A percentile compares a stretch with the other conserved stretches of the same genome.
Conservation (phyloP, 805 yeast genomes). For the Debaryomyces prosopidis region DNA sequence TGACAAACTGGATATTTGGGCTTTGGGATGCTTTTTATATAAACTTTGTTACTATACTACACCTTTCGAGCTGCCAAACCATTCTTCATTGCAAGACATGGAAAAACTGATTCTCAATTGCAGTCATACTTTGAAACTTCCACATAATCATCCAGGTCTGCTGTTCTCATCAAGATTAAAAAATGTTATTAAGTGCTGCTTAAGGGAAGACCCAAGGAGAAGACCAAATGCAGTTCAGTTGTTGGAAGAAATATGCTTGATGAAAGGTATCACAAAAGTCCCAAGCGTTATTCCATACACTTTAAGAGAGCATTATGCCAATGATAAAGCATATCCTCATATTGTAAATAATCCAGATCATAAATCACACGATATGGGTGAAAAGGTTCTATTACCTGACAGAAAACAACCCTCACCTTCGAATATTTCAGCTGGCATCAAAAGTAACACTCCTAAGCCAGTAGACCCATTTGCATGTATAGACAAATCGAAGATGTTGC, state of each 20-base stretch:
- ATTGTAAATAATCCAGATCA: constrained; percentile 3
- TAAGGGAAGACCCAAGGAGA: constrained; percentile 65
- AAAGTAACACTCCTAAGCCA: constrained; percentile 5
- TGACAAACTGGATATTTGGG: constrained; percentile 87
- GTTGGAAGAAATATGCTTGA: constrained; percentile 63
- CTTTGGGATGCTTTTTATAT: constrained; percentile 74
- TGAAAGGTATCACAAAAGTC: constrained; percentile 48
- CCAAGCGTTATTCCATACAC: constrained; percentile 44
- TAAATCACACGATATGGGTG: constrained; percentile 5
- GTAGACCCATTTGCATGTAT: constrained; percentile 45
- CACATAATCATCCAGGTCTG: constrained; percentile 48
- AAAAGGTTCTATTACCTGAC: constrained; percentile 5
- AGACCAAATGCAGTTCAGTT: constrained; percentile 77
- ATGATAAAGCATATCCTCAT: neutral
- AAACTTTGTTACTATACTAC: constrained; percentile 80
- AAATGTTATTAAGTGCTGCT: constrained; percentile 59
- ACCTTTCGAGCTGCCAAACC: constrained; percentile 65
- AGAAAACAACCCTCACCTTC: constrained; percentile 1
- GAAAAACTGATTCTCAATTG: constrained; percentile 66
- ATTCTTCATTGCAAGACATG: constrained; percentile 35
- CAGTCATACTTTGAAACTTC: constrained; percentile 42
- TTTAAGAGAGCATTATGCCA: constrained; percentile 22
- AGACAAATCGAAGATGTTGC: constrained; percentile 36
- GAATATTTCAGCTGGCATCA: neutral
- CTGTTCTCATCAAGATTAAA: constrained; percentile 61